These are phyloP conservation scores for Fusarium multiceps DNA, from an alignment of 2,329 filamentous ascomycete genomes.

Conservation along the genomic window DNA sequence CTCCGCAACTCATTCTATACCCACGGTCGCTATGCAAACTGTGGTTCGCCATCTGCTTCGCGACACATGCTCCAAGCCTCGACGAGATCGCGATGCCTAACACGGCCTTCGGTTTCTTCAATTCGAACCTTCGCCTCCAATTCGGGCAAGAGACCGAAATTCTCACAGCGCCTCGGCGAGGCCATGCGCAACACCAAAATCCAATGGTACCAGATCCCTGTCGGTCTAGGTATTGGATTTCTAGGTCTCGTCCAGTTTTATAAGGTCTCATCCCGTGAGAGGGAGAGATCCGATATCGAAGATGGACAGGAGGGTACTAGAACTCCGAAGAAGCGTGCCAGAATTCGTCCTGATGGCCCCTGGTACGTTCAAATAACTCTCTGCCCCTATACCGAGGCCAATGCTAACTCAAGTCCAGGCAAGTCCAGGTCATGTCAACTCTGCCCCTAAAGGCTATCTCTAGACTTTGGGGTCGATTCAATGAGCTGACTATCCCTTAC, in stretches of 20 bases:
- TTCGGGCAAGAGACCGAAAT: slow-evolving; percentile 60
- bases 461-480: slow-evolving; percentile 89
- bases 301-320: slow-evolving; percentile 56
- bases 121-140: slow-evolving; percentile 50
- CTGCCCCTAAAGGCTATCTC: slow-evolving; percentile 91
- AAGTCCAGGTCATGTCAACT: slow-evolving; percentile 93
- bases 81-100: slow-evolving; percentile 43
- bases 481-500: slow-evolving; percentile 88
- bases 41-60: slow-evolving; percentile 37
- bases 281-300: slow-evolving; percentile 61
- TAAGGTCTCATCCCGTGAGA: slow-evolving; percentile 71
- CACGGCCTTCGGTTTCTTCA: slow-evolving; percentile 40
- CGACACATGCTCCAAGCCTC: slow-evolving; percentile 40
- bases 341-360: slow-evolving; percentile 84
- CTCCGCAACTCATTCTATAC: slow-evolving; percentile 46
- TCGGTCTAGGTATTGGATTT: slow-evolving; percentile 86
- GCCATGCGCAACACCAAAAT: slow-evolving; percentile 67
- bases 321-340: slow-evolving; percentile 63
- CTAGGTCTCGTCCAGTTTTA: slow-evolving; percentile 87
- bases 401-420: slow-evolving; percentile 59
- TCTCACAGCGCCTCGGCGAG: slow-evolving; percentile 63
- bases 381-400: slow-evolving; percentile 23
- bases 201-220: slow-evolving; percentile 91
- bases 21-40: slow-evolving; percentile 47
- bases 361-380: slow-evolving; percentile 64